Evolutionary conservation across 768 basidiomycete genomes (phyloP), one percentile per base, ranked within the genome.

Genomic region (Psilocybe azurescens): DNA sequence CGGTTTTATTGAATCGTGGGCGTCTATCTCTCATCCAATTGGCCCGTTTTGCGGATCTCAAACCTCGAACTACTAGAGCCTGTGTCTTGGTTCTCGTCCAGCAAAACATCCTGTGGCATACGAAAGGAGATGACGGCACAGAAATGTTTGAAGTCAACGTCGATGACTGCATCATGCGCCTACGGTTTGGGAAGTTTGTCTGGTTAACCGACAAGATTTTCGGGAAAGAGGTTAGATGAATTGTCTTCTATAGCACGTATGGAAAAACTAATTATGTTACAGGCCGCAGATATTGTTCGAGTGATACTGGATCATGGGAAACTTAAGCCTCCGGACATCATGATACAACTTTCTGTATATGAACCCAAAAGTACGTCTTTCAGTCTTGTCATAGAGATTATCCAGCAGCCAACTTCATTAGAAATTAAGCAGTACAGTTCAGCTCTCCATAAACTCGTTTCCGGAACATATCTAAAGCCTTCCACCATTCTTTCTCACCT

Each of bases 61-160:
- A 87, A 68, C 83, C 87, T 9, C 86, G 89, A 28, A 86, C 82
- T 1, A 83, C 89, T 13, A 87, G 90, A 56, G 87, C 88, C 29
- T 83, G 87, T 18, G 77, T 96, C 18, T 78, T 97, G 49, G 84
- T 90, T 49, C 84, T 98, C 56, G 82, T 96, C 16, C 96, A 98
- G 72, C 96, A 98, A 72, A 95, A 97, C 74, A 75, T 97, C 48
- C 80, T 96, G 48, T 95, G 94, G 92, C 93, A 95, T 70, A 85
- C 89, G 8, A 83, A 83, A 41, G 83, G 83, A 5, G 88, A 88
- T 8, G 86, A 88, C n/a, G 89, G 87, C 46, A 86, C 85, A 5
- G 91, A 90, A 64, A 83, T 91, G 60, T 81, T 92, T 52, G 95
- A 97, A 72, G 79, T 97, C 64, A 94, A 95, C 69, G 77, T 87